phyloP scores from a whole-genome alignment of 768 basidiomycete species.

The Mycena galericulata region DNA sequence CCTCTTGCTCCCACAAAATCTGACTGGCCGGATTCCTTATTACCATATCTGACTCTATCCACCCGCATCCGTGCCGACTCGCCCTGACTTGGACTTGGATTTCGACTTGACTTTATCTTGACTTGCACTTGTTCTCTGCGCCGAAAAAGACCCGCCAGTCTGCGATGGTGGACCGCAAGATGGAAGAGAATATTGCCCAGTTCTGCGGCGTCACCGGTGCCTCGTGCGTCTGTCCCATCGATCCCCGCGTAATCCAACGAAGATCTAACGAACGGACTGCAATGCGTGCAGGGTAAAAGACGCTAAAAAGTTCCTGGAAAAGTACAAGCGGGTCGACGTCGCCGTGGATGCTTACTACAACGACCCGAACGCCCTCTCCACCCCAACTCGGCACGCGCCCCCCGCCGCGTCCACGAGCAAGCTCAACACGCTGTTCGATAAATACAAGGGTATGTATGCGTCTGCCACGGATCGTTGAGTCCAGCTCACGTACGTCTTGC shows the following conservation, averaged over 20 bases:
- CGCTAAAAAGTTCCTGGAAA: constrained; percentile 77
- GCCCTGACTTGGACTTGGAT: neutral
- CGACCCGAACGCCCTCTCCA: constrained; percentile 56
- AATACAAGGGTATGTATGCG: constrained; percentile 72
- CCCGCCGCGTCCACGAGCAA: constrained; percentile 62
- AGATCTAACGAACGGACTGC: no score
- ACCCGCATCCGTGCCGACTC: neutral
- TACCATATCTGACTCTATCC: neutral
- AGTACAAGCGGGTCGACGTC: constrained; percentile 74
- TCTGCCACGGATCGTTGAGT: constrained; percentile 8
- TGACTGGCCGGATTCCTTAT: neutral
- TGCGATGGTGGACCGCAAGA: constrained; percentile 50
- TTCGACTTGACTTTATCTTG: neutral
- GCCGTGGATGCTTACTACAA: constrained; percentile 82
- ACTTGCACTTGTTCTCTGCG: neutral
- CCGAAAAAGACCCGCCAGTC: neutral
- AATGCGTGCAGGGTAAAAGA: constrained; percentile 57
- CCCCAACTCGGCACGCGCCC: constrained; percentile 35
- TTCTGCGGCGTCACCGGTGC: constrained; percentile 78
- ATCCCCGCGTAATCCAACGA: no score
- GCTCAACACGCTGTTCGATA: constrained; percentile 69
- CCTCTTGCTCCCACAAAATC: no score
- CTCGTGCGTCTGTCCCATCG: constrained; percentile 63
- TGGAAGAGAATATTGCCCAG: constrained; percentile 64
- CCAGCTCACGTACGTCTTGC: neutral